phyloP scores from a whole-genome alignment of 192 early-diverging fungal genomes.

The Spinellus fusiger region DNA sequence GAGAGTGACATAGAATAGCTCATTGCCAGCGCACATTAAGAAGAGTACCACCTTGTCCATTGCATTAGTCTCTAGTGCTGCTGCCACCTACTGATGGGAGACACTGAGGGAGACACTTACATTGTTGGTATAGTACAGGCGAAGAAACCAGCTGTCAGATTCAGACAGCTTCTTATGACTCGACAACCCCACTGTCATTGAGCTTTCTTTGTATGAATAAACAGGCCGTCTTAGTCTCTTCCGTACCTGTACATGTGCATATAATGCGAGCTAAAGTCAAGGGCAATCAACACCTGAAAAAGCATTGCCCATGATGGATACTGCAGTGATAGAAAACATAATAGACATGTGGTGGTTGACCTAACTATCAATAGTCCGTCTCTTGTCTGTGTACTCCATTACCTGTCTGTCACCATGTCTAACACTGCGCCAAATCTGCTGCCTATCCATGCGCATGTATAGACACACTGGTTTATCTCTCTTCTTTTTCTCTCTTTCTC shows the following conservation, averaged over 20 bases:
- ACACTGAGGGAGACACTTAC: slow-evolving; percentile 27
- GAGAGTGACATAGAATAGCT: slow-evolving; percentile 85
- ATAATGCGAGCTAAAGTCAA: slow-evolving; percentile 96
- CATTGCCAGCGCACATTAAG: slow-evolving; percentile 85
- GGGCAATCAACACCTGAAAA: slow-evolving; percentile 85
- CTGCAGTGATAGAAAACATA: slow-evolving; percentile 72
- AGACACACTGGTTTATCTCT: background rate
- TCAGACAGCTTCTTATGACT: slow-evolving; percentile 89
- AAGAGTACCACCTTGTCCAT: slow-evolving; percentile 69
- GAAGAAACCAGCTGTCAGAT: slow-evolving; percentile 68
- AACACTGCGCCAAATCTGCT: slow-evolving; percentile 94
- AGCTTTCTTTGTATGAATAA: slow-evolving; percentile 35
- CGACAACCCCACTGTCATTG: slow-evolving; percentile 72
- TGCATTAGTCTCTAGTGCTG: background rate
- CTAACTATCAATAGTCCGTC: slow-evolving; percentile 28
- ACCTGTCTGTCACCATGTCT: slow-evolving; percentile 99
- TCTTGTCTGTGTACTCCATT: background rate
- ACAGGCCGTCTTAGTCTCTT: background rate
- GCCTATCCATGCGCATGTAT: slow-evolving; percentile 33
- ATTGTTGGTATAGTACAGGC: slow-evolving; percentile 90
- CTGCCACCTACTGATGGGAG: background rate
- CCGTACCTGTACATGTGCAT: slow-evolving; percentile 95
- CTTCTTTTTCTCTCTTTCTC: background rate
- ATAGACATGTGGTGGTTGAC: slow-evolving; percentile 86
- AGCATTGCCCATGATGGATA: slow-evolving; percentile 67